These are phyloP conservation scores for Phytophthora boehmeriae DNA, from an alignment of 352 stramenopile genomes.

Conservation along the genomic window DNA sequence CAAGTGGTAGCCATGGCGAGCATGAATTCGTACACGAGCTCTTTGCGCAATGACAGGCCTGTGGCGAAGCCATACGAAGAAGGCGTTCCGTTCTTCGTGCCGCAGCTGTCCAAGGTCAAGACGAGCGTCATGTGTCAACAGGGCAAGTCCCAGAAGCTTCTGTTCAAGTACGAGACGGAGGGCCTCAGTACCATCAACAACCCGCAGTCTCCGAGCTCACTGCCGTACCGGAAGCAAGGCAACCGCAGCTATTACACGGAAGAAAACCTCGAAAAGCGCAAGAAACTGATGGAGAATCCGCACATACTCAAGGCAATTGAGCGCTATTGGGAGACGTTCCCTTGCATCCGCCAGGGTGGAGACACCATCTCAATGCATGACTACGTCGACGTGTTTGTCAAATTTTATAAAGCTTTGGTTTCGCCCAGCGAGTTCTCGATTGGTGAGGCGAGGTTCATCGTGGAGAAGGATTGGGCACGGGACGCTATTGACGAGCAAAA, in stretches of 20 bases:
- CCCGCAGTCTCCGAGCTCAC: conserved; percentile 20
- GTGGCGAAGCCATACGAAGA: conserved; percentile 35
- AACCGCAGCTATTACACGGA: conserved; percentile 71
- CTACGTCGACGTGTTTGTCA: conserved; percentile 83
- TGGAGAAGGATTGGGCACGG: conserved; percentile 76
- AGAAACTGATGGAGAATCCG: conserved; percentile 56
- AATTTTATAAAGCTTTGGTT: conserved; percentile 84
- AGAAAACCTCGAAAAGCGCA: conserved; percentile 64
- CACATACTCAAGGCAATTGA: conserved; percentile 53
- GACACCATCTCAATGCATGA: conserved; percentile 53
- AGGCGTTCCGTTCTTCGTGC: conserved; percentile 63
- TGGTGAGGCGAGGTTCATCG: conserved; percentile 67
- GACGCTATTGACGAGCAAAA: conserved; percentile 51
- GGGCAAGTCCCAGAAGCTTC: conserved; percentile 47
- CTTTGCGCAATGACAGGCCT: conserved; percentile 37
- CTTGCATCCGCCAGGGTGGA: conserved; percentile 50
- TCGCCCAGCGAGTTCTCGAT: conserved; percentile 75
- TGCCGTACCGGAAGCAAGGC: conserved; percentile 78
- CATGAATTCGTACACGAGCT: conserved; percentile 47
- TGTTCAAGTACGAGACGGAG: conserved; percentile 55
- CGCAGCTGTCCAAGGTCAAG: conserved; percentile 72
- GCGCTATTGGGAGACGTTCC: conserved; percentile 82
- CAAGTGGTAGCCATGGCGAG: conserved; percentile 34
- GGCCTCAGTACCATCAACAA: background rate
- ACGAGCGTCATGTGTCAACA: conserved; percentile 68